Evolutionary conservation across 2,329 filamentous ascomycete genomes (phyloP).

Genomic region (Aspergillus novoparasiticus): DNA sequence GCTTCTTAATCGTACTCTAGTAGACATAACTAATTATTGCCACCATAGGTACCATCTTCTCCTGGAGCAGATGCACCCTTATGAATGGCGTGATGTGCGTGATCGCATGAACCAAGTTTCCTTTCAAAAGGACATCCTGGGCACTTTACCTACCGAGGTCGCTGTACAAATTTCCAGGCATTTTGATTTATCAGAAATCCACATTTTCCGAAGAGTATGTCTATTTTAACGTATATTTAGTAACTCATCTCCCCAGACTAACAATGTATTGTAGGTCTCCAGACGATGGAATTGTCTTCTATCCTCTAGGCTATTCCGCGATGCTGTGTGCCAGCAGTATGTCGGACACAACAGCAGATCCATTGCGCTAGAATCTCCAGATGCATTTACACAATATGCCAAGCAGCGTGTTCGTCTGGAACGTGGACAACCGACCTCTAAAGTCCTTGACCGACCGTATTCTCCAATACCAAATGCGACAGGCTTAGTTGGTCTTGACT

Average conservation of each 20-base stretch:
- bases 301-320: constrained; percentile 27
- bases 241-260: not conserved
- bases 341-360: constrained; percentile 6
- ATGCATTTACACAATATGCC: constrained; percentile 21
- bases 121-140: constrained; percentile 38
- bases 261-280: constrained; percentile 31
- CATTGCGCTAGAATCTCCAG: not conserved
- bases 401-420: constrained; percentile 27
- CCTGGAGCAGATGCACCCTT: constrained; percentile 26
- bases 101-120: constrained; percentile 20
- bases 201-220: constrained; percentile 33
- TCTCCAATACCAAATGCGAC: not conserved
- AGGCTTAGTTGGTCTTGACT: constrained; percentile 18
- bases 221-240: not conserved
- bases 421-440: constrained; percentile 24
- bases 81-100: constrained; percentile 38
- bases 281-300: constrained; percentile 35
- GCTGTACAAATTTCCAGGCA: constrained; percentile 28
- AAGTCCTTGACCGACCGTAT: not conserved
- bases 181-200: constrained; percentile 30
- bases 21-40: not conserved
- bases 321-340: constrained; percentile 20
- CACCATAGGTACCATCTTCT: constrained; percentile 30
- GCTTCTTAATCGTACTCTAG: not conserved
- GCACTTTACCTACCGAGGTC: constrained; percentile 36